phyloP scores from a whole-genome alignment of 106 monocot genomes.

The Dioscorea alata region DNA sequence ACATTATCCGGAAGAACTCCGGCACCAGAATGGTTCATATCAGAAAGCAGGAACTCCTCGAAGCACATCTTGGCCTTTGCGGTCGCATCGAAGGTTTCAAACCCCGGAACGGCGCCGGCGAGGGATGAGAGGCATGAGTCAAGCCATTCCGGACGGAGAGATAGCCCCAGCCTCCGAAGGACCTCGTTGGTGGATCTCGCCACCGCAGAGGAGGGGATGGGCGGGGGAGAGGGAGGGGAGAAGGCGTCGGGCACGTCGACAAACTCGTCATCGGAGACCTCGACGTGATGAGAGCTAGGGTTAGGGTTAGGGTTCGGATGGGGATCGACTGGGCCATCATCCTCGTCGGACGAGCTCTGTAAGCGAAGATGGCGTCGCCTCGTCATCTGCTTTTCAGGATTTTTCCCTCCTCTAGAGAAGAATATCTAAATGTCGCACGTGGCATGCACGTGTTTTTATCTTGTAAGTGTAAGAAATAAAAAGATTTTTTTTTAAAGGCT shows the following conservation, averaged over 20 bases:
- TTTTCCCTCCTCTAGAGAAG: neutral
- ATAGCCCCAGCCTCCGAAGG: constrained; percentile 48
- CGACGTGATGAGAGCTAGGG: constrained; percentile 28
- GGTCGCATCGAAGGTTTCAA: constrained; percentile 29
- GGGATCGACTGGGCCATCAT: neutral
- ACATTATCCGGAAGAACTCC: constrained; percentile 75
- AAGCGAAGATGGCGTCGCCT: constrained; percentile 39
- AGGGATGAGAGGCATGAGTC: constrained; percentile 40
- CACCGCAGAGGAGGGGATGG: neutral
- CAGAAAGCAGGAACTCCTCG: constrained; percentile 67
- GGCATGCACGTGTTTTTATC: too few species aligned
- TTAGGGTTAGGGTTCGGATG: constrained; percentile 11
- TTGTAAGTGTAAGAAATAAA: too few species aligned
- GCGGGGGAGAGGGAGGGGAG: constrained; percentile 27
- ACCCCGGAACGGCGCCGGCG: constrained; percentile 14
- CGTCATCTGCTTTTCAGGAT: constrained; percentile 12
- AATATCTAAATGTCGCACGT: too few species aligned
- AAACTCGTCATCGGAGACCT: constrained; percentile 67
- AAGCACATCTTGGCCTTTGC: constrained; percentile 69
- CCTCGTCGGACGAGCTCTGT: constrained; percentile 38
- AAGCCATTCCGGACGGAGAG: constrained; percentile 62
- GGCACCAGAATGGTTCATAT: constrained; percentile 66
- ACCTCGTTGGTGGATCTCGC: constrained; percentile 27
- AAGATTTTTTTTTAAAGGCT: too few species aligned
- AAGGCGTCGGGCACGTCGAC: constrained; percentile 47